A percentile compares a stretch with the other conserved stretches of the same genome.
phyloP scores from a whole-genome alignment of 202 grass and related monocot species.

The Schoenoplectus tabernaemontani region DNA sequence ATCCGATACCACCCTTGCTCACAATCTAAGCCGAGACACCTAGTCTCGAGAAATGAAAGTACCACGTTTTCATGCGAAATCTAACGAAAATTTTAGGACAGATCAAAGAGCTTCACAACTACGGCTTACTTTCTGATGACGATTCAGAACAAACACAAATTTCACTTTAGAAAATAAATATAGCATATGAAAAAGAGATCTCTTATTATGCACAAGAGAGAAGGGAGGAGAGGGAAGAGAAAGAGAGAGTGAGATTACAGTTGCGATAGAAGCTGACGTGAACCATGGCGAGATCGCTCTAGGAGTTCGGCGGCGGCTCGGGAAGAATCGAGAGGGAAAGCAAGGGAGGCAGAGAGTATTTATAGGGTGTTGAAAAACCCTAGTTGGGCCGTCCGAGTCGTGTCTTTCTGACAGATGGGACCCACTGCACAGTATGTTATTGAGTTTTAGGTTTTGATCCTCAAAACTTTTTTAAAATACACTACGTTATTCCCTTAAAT shows the following conservation, averaged over 20 bases:
- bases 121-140: background rate
- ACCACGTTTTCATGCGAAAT: background rate
- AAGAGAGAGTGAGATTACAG: slow-evolving; percentile 30
- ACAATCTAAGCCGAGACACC: background rate
- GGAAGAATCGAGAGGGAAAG: background rate
- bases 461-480: background rate
- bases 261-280: slow-evolving; percentile 87
- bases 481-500: background rate
- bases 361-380: slow-evolving; percentile 46
- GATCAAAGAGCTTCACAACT: background rate
- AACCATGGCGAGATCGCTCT: slow-evolving; percentile 47
- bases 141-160: background rate
- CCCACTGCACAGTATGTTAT: background rate
- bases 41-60: background rate
- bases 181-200: background rate
- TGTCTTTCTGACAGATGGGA: background rate
- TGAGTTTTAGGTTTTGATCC: background rate
- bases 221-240: background rate
- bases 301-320: slow-evolving; percentile 12
- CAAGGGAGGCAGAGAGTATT: background rate
- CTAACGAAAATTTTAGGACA: background rate
- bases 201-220: background rate
- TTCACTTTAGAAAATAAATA: too few relatives aligned
- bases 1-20: background rate
- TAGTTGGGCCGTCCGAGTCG: slow-evolving; percentile 19